A percentile compares a stretch with the other conserved stretches of the same genome.
These are phyloP conservation scores for Warburgia ugandensis DNA, from an alignment of 164 flowering plant genomes.

Conservation along the genomic window DNA sequence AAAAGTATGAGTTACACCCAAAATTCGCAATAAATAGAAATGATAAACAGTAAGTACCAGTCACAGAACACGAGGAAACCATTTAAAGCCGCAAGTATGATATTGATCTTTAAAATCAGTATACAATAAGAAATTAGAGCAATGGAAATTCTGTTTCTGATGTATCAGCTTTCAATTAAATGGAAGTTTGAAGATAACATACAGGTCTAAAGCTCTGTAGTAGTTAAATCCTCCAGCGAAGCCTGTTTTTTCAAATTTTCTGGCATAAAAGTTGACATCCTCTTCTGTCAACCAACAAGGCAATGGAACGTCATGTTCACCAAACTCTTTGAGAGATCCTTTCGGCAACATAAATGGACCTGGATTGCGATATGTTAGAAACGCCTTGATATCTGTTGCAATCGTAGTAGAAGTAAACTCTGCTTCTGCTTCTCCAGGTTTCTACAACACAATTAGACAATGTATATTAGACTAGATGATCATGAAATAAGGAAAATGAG, in stretches of 20 bases:
- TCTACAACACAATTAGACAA: no score
- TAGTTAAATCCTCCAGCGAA: constrained; percentile 48
- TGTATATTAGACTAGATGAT: background rate
- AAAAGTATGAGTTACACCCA: no score
- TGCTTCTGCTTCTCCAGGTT: constrained; percentile 48
- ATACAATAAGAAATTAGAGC: no score
- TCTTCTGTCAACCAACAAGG: constrained; percentile 53
- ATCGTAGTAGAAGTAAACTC: constrained; percentile 39
- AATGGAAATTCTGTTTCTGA: no score
- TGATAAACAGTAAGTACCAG: no score
- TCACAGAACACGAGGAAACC: no score
- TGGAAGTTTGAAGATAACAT: constrained; percentile 8
- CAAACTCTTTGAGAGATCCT: background rate
- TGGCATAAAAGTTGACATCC: constrained; percentile 33
- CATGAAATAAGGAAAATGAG: no score
- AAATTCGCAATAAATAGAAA: no score
- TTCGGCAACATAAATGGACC: constrained; percentile 33
- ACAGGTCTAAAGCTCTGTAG: constrained; percentile 49
- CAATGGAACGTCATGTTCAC: constrained; percentile 3
- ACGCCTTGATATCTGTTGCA: constrained; percentile 35
- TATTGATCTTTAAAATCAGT: no score
- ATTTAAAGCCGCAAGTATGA: no score
- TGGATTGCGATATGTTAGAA: constrained; percentile 21
- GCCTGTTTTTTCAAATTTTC: constrained; percentile 39
- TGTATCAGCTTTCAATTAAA: no score